Evolutionary conservation across 768 basidiomycete species (phyloP), one percentile per base, ranked within the genome.

Genomic region (Phlegmacium glaucopus): DNA sequence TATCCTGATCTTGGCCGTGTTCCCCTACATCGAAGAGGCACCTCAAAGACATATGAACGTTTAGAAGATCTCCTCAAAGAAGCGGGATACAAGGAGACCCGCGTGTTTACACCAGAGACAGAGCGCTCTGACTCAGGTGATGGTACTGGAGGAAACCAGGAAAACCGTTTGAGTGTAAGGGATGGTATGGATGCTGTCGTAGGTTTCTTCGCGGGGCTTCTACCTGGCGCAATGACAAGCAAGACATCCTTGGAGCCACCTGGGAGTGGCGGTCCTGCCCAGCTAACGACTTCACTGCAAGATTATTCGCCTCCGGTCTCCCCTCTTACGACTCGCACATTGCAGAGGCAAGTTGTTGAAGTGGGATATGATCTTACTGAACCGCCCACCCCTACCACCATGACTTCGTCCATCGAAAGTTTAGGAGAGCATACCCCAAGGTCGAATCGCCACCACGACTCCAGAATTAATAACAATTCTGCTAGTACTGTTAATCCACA

Each of bases 81-180:
- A 62, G 90, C 90, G 1, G 93, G 93, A 2, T 94, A 94, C 73
- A 92, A 91, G 63, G 93, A 95, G 61, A 94, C 91, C 3, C 79
- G 92, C 36, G 77, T 96, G 9, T 88, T 90, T 57, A 94, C 93
- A 0, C 92, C 93, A 7, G 90, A 93, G 64, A 71, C 76, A 4
- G 88, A 91, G 49, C 75, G 78, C 32, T 58, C 61, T 13, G 69
- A 67, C 13, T 61, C 62, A 18, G 57, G 59, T 16, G 60, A 59
- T 9, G 60, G 61, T 42, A 58, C 53, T 17, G 48, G 48, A n/a
- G 61, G 55, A 13, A 39, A 52, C n/a, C 61, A 60, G 8, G 64
- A 56, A 45, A 68, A 68, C 49, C 61, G 62, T 22, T 66, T 66
- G 17, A 72, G 69, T 47, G 69, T 63, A 36, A 61, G 72, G 22